Evolutionary conservation across 2,329 filamentous ascomycete genomes (phyloP), one percentile per base, ranked within the genome.

Genomic region (Huntiella bhutanensis): DNA sequence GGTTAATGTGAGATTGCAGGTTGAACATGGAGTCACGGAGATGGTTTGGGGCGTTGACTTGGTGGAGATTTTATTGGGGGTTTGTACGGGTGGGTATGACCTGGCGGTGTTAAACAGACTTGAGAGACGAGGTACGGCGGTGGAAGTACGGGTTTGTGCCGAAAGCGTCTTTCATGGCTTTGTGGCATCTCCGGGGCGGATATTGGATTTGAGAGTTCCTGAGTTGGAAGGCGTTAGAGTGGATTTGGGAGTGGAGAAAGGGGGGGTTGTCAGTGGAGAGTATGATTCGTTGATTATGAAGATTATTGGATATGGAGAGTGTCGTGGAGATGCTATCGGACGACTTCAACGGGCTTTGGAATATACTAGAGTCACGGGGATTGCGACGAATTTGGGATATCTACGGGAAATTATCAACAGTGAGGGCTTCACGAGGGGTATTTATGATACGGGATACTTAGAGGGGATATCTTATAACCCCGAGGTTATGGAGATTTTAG

Each of bases 251-350:
- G 82, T 86, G 52, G 68, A 75, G 16, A 64, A 71, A 28, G 80
- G 80, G 4, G 79, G 82, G 48, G 71, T 80, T 53, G 73, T 86
- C 1, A 81, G 80, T 0, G 75, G 77, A 3, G 75, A 81, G 52
- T 86, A 85, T 56, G 81, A 86, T 54, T 80, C 81, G 0, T 77
- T 85, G 68, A 76, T 86, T 42, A 75, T 80, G 1, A 85, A 86
- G 56, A 63, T 85, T 51, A 84, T 84, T 45, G 75, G 82, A 0
- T 68, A 69, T 44, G 80, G 73, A 0, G 62, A 64, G 1, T 68
- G 69, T 39, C 68, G 81, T 17, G 60, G 69, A 49, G 70, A 74
- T 36, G 77, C 79, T 1, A 64, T 83, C 4, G 67, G 72, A 44
- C 82, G 79, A 49, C 62, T 85, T 13, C 66, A 66, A 0, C 60